These are phyloP conservation scores for Lycium ferocissimum DNA, from an alignment of 257 asterid genomes.

Conservation along the genomic window DNA sequence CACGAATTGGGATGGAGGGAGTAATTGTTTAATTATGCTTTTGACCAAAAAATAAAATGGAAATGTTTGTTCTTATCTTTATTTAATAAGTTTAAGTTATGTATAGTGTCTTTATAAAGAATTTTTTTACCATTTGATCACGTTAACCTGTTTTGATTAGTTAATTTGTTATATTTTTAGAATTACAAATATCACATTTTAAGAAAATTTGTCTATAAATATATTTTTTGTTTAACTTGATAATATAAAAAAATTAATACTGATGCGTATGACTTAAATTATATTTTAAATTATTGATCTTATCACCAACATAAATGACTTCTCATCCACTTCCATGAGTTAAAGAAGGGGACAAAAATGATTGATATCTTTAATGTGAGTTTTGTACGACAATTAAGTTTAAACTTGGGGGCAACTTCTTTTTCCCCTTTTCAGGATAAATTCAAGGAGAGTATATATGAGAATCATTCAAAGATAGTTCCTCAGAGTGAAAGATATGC, in stretches of 20 bases:
- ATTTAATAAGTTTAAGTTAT: background rate
- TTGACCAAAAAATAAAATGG: background rate
- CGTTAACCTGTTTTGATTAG: background rate
- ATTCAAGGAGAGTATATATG: background rate
- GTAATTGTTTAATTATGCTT: background rate
- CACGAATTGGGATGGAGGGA: no score
- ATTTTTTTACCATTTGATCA: background rate
- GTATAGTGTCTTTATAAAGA: background rate
- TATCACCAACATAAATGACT: slow-evolving; percentile 9
- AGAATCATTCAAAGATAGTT: no score
- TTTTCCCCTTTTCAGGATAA: background rate
- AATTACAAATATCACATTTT: no score
- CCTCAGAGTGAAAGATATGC: no score
- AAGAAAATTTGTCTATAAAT: no score
- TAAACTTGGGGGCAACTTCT: background rate
- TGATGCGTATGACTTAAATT: background rate
- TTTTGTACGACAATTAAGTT: background rate
- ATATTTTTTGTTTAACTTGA: no score
- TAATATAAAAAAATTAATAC: no score
- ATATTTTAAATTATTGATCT: background rate
- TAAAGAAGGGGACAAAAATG: slow-evolving; percentile 22
- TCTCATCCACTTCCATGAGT: slow-evolving; percentile 15
- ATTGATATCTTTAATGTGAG: background rate
- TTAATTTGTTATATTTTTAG: no score
- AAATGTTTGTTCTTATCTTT: background rate